Percentiles rank a stretch among this genome's conserved stretches.
These are phyloP conservation scores for Peziza echinospora DNA, from an alignment of 495 filamentous ascomycete species.

Conservation along the genomic window DNA sequence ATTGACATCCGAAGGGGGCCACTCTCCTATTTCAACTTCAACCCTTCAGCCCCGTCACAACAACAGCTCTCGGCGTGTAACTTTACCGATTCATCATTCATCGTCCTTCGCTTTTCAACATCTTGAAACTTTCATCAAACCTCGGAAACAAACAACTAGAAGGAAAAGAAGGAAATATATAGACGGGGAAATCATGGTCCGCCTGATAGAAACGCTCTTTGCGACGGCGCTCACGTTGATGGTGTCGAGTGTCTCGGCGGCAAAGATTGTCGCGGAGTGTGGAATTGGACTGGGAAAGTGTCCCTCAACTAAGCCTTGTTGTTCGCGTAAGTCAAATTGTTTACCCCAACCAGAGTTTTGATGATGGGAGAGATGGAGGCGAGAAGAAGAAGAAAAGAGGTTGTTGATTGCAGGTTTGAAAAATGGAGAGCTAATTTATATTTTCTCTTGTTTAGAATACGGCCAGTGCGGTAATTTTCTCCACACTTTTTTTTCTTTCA, in stretches of 20 bases:
- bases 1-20: too few species aligned
- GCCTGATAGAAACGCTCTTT: constrained; percentile 18
- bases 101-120: too few species aligned
- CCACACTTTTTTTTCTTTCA: too few species aligned
- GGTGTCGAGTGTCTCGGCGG: constrained; percentile 15
- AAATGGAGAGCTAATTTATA: constrained; percentile 3
- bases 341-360: not conserved
- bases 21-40: too few species aligned
- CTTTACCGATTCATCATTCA: too few species aligned
- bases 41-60: too few species aligned
- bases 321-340: constrained; percentile 50
- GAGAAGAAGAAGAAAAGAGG: too few species aligned
- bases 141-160: too few species aligned
- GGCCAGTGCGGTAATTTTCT: constrained; percentile 41
- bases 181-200: constrained; percentile 13
- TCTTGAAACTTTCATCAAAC: too few species aligned
- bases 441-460: constrained; percentile 47
- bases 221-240: constrained; percentile 9
- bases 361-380: not conserved
- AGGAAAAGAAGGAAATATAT: not conserved
- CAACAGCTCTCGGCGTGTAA: too few species aligned
- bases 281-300: constrained; percentile 45
- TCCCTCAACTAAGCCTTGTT: constrained; percentile 60
- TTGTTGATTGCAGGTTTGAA: too few species aligned
- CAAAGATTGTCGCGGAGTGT: constrained; percentile 17